Base-by-base conservation (phyloP, 148 eudicot species). In the Rhododendron williamsianum region DNA sequence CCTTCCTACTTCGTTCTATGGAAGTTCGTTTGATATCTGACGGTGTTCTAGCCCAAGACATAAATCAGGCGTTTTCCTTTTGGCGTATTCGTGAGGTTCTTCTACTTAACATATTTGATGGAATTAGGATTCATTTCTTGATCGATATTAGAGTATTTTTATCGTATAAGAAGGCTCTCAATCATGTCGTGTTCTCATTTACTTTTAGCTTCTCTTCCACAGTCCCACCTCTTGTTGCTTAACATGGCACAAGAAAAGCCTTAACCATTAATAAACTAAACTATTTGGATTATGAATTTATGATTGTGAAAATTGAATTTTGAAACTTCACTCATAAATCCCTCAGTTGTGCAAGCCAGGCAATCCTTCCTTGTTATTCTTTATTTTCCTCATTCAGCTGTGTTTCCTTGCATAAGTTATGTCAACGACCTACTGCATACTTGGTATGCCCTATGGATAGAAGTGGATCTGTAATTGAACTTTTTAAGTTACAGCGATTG, bases 31-130 rank as follows among this genome's bases (percentile, higher is more conserved):
- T 97, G 89, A 85, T 97, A 89, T 87, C 93, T 63, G 98, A 97
- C 87, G 99, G 98, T 86, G 98, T 90, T 90, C 89, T 97, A 85
- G 98, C 98, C 36, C 99, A 97, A 89, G 99, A 97, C 90, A 91
- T 92, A 51, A 95, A 93, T 89, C 99, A 97, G 90, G 94, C 92
- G 88, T 92, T 93, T 83, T 93, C 98, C 46, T 97, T 95, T 91
- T 95, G 99, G 99, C 95, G 90, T 83, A 95, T 97, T 72, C 98
- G 99, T 48, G 99, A 97, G 99, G 99, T 97, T 87, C 77, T 83
- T 77, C 38, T 38, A 35, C 60, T 84, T 83, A 41, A 35, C 82
- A 67, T 36, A 16, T 45, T 78, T 27, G 54, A 67, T 79, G 58
- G 27, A 27, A 25, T 18, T 78, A 25, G 72, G 9, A 60, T 49